These are phyloP conservation scores for Mycena sp. DNA, from an alignment of 1,284 basidiomycete genomes.

Conservation along the genomic window DNA sequence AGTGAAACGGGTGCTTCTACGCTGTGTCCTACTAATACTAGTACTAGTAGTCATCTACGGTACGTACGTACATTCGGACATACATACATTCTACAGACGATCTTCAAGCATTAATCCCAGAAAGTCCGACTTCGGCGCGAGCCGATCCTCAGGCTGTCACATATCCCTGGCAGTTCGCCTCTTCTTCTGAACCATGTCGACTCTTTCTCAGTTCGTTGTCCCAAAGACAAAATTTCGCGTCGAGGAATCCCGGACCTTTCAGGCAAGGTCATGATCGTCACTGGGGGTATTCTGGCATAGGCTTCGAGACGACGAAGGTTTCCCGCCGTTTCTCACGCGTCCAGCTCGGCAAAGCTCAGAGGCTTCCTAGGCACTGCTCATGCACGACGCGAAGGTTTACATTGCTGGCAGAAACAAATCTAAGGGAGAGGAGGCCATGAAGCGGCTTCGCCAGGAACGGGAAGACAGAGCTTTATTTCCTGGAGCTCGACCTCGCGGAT, in stretches of 20 bases:
- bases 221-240: conserved; percentile 53
- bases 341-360: conserved; percentile 37
- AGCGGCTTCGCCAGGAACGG: conserved; percentile 52
- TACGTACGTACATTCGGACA: too few species aligned
- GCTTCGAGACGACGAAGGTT: conserved; percentile 42
- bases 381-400: conserved; percentile 70
- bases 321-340: conserved; percentile 45
- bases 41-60: too few species aligned
- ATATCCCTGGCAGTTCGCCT: too few species aligned
- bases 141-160: too few species aligned
- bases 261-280: conserved; percentile 46
- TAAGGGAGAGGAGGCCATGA: conserved; percentile 58
- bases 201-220: conserved; percentile 41
- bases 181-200: too few species aligned
- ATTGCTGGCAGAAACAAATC: conserved; percentile 59
- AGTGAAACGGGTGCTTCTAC: too few species aligned
- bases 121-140: too few species aligned
- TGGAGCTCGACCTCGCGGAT: conserved; percentile 68
- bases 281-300: conserved; percentile 48
- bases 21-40: too few species aligned
- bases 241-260: conserved; percentile 60
- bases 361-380: conserved; percentile 54
- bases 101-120: too few species aligned
- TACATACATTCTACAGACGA: too few species aligned
- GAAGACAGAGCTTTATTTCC: conserved; percentile 53